Base-by-base conservation (phyloP, 495 filamentous ascomycete species). In the Penicillium odoratum region DNA sequence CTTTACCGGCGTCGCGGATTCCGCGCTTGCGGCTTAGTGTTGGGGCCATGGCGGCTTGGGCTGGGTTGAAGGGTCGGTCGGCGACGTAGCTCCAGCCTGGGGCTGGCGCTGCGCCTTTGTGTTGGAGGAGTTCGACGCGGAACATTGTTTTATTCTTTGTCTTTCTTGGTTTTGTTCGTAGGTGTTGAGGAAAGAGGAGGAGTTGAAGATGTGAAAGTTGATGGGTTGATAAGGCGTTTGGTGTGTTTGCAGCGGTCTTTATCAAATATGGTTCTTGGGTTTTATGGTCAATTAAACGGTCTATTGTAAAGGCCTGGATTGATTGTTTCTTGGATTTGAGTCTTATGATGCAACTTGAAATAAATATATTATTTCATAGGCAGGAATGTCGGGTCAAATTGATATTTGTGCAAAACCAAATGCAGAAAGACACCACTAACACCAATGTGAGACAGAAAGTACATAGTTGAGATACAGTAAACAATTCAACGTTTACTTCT, bases 71-170 rank as follows among this genome's bases (percentile, higher is more conserved):
- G 57, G 80, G 81, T n/a, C 82, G 83, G 62, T 95, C 89, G 33
- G 90, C 84, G 18, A 96, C 91, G 69, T 94, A 94, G 42, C 90
- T 88, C 85, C 89, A 97, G 58, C 92, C 92, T 0, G 92, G 92
- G 2, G 88, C 88, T 49, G 78, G 75, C 55, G 81, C 81, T 18
- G 84, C 83, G 43, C 83, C 83, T 4, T 87, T 81, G 78, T 86
- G 65, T 15, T 90, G 86, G 46, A 97, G 75, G 48, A 93, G 84
- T 69, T 93, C 86, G 63, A 97, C 83, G 48, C 74, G 78, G 53
- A 86, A 85, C 82, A 87, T 87, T 10, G 33, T 52, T 18, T 7
- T 29, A 30, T 56, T 29, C 10, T 5, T 33, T 25, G 29, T 18
- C 18, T 51, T 25, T 31, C 30, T 48, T 36, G 3, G 8, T 15